These are phyloP conservation scores for Pythium brachiatum DNA, from an alignment of 352 stramenopile genomes.

Conservation along the genomic window DNA sequence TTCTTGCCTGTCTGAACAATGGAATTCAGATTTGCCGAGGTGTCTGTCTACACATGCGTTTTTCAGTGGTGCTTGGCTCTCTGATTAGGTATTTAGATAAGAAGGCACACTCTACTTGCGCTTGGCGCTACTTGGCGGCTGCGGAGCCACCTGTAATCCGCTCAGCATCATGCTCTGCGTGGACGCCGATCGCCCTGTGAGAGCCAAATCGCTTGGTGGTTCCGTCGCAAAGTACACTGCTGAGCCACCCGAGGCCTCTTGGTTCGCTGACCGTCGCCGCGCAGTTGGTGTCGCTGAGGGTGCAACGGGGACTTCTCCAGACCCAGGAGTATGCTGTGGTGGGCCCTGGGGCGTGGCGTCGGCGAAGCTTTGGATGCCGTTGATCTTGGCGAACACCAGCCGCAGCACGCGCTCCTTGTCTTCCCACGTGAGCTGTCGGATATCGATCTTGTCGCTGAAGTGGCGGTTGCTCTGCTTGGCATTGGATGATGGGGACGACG, in stretches of 20 bases:
- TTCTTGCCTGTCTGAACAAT: conserved; percentile 25
- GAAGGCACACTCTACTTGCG: conserved; percentile 5
- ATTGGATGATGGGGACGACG: conserved; percentile 3
- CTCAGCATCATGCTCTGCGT: conserved; percentile 58
- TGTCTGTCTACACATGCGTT: not conserved
- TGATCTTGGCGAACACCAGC: conserved; percentile 94
- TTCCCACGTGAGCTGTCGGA: conserved; percentile 86
- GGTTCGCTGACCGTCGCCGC: conserved; percentile 14
- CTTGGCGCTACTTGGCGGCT: conserved; percentile 18
- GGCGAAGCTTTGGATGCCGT: conserved; percentile 64
- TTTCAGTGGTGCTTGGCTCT: not conserved
- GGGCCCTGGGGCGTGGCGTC: conserved; percentile 23
- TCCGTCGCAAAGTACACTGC: conserved; percentile 64
- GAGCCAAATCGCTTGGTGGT: conserved; percentile 8
- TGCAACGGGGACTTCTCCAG: conserved; percentile 5
- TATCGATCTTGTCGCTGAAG: conserved; percentile 80
- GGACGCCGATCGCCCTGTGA: conserved; percentile 5
- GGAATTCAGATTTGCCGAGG: conserved; percentile 12
- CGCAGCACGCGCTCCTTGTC: conserved; percentile 91
- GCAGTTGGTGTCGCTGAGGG: not conserved
- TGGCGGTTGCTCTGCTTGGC: conserved; percentile 14
- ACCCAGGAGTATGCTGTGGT: conserved; percentile 18
- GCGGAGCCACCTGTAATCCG: conserved; percentile 40
- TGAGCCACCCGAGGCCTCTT: not conserved
- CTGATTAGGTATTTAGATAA: not conserved